Conservation (phyloP, 2,329 filamentous ascomycete species). For the Triangularia verruculosa region DNA sequence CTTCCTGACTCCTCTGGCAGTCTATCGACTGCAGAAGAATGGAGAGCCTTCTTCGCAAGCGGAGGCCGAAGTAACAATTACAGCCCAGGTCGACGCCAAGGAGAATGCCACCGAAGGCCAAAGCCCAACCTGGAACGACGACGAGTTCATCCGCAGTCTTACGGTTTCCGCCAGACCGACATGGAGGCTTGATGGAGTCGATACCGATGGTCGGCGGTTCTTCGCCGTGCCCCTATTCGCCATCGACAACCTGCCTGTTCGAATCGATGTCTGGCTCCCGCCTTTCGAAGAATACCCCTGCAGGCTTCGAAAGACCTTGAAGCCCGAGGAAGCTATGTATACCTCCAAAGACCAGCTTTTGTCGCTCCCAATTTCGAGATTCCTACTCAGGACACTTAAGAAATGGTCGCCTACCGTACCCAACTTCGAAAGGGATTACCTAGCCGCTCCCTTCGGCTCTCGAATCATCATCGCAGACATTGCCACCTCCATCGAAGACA, state of each 20-base stretch:
- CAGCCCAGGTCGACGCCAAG: not conserved
- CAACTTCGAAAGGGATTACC: constrained; percentile 19
- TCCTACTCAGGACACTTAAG: constrained; percentile 18
- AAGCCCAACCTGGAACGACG: constrained; percentile 11
- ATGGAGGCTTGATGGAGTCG: constrained; percentile 23
- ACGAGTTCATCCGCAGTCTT: constrained; percentile 18
- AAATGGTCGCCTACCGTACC: constrained; percentile 12
- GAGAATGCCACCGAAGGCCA: constrained; percentile 8
- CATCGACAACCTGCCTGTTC: constrained; percentile 18
- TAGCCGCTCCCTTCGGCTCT: constrained; percentile 24
- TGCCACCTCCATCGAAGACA: not conserved
- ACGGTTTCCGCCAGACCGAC: not conserved
- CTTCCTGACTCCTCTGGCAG: constrained; percentile 25
- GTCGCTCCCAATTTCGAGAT: constrained; percentile 8
- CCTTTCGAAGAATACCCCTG: constrained; percentile 18
- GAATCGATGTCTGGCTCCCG: constrained; percentile 25
- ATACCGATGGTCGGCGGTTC: constrained; percentile 20
- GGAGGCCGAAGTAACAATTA: not conserved
- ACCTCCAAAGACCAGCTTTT: not conserved
- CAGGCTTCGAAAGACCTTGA: not conserved
- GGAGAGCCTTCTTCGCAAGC: not conserved
- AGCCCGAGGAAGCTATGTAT: constrained; percentile 16
- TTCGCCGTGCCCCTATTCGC: constrained; percentile 22
- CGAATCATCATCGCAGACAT: constrained; percentile 15
- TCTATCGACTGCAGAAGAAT: constrained; percentile 13